phyloP scores from a whole-genome alignment of 1,139 yeast species.

The Blastobotrys malaysiensis region DNA sequence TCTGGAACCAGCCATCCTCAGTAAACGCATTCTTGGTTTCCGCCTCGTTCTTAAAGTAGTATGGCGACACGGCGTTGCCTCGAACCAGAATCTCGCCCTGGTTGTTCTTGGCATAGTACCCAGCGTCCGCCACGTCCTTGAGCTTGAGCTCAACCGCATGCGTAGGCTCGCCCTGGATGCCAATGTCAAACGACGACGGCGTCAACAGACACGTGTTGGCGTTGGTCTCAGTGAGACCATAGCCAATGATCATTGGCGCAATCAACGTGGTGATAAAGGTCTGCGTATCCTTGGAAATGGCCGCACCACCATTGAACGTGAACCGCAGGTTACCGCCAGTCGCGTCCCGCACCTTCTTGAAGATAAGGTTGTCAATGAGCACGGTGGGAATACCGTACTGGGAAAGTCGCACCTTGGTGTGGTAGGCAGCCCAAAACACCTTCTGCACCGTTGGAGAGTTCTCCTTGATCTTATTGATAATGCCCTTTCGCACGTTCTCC shows the following conservation, averaged over 20 bases:
- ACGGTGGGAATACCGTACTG: constrained; percentile 69
- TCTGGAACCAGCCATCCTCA: constrained; percentile 67
- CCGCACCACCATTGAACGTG: constrained; percentile 91
- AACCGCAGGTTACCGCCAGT: constrained; percentile 85
- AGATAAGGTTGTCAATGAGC: constrained; percentile 59
- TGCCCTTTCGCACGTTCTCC: constrained; percentile 95
- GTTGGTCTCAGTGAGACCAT: constrained; percentile 94
- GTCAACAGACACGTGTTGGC: constrained; percentile 78
- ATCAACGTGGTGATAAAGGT: constrained; percentile 67
- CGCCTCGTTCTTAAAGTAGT: constrained; percentile 76
- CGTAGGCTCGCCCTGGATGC: constrained; percentile 74
- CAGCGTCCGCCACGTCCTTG: constrained; percentile 88
- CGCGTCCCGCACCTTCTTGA: constrained; percentile 86
- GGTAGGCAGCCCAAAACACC: constrained; percentile 84
- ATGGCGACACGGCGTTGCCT: constrained; percentile 68
- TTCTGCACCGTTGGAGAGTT: constrained; percentile 66
- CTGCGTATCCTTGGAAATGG: constrained; percentile 84
- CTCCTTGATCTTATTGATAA: constrained; percentile 64
- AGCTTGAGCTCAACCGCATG: constrained; percentile 84
- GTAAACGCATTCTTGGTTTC: constrained; percentile 77
- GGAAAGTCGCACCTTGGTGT: constrained; percentile 59
- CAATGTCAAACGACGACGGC: constrained; percentile 60
- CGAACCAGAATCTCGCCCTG: constrained; percentile 88
- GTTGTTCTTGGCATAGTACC: constrained; percentile 81
- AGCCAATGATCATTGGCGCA: constrained; percentile 90